Conservation (phyloP, 2,329 filamentous ascomycete genomes). For the Fusarium haematococcum region DNA sequence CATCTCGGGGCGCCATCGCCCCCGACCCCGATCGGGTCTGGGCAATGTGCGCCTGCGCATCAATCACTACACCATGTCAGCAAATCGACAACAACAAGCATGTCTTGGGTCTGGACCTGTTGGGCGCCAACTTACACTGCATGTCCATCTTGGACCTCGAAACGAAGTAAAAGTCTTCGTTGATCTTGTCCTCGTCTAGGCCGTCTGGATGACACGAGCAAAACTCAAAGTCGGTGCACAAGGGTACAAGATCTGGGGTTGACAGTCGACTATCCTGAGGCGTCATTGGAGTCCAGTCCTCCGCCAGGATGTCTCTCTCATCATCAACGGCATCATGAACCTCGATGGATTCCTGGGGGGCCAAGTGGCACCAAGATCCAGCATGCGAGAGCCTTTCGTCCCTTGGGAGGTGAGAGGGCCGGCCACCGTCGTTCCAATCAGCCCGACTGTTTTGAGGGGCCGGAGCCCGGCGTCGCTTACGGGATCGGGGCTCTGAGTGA, state of each 20-base stretch:
- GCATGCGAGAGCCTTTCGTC: conserved; percentile 22
- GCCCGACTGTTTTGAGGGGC: background rate
- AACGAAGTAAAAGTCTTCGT: conserved; percentile 36
- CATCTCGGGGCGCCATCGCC: background rate
- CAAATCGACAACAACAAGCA: background rate
- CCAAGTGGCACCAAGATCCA: conserved; percentile 38
- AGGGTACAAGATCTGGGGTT: conserved; percentile 37
- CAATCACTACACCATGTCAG: conserved; percentile 33
- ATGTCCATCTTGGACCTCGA: conserved; percentile 39
- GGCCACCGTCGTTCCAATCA: background rate
- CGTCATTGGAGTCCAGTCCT: conserved; percentile 28
- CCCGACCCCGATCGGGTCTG: background rate
- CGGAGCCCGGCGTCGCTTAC: conserved; percentile 14
- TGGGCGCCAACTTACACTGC: conserved; percentile 32
- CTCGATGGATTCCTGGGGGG: background rate
- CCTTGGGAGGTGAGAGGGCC: background rate
- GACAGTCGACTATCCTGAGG: conserved; percentile 33
- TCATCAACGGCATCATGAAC: background rate
- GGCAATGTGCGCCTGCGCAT: conserved; percentile 37
- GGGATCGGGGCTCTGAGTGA: conserved; percentile 1
- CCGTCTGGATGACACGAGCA: conserved; percentile 29
- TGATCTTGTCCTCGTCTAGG: conserved; percentile 26
- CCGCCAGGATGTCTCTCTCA: conserved; percentile 2
- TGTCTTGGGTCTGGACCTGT: background rate
- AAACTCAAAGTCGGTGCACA: conserved; percentile 42